Conservation (phyloP, 768 basidiomycete species). For the Lactifluus piperatus region DNA sequence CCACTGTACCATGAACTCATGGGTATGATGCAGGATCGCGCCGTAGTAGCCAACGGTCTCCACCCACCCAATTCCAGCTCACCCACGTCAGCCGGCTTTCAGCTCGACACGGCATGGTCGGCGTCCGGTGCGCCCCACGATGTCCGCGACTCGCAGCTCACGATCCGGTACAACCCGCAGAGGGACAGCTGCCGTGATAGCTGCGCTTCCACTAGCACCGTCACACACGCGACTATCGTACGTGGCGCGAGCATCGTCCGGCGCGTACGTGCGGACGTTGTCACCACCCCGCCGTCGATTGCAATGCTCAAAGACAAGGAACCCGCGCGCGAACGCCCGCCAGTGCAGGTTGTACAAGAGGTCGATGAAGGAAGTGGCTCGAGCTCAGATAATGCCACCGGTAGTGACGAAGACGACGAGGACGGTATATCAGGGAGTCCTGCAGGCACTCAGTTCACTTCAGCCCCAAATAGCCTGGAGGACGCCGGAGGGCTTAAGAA, state of each 20-base stretch:
- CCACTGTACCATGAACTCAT: slow-evolving; percentile 21
- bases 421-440: slow-evolving; percentile 2
- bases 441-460: slow-evolving; percentile 11
- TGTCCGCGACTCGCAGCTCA: slow-evolving; percentile 12
- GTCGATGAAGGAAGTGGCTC: slow-evolving; percentile 4
- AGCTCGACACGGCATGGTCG: background rate
- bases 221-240: slow-evolving; percentile 20
- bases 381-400: slow-evolving; percentile 1
- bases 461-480: slow-evolving; percentile 18
- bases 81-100: background rate
- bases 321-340: background rate
- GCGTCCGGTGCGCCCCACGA: background rate
- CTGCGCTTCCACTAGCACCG: slow-evolving; percentile 12
- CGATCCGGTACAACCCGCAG: slow-evolving; percentile 9
- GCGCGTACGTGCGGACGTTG: slow-evolving; percentile 16
- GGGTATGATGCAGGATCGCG: slow-evolving; percentile 21
- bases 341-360: slow-evolving; percentile 2
- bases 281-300: background rate
- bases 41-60: background rate
- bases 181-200: slow-evolving; percentile 16
- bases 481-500: slow-evolving; percentile 8
- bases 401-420: slow-evolving; percentile 6
- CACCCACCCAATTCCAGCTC: background rate
- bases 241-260: slow-evolving; percentile 20
- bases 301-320: slow-evolving; percentile 6